phyloP scores from a whole-genome alignment of 768 basidiomycete species.

The Auriculariales sp. region DNA sequence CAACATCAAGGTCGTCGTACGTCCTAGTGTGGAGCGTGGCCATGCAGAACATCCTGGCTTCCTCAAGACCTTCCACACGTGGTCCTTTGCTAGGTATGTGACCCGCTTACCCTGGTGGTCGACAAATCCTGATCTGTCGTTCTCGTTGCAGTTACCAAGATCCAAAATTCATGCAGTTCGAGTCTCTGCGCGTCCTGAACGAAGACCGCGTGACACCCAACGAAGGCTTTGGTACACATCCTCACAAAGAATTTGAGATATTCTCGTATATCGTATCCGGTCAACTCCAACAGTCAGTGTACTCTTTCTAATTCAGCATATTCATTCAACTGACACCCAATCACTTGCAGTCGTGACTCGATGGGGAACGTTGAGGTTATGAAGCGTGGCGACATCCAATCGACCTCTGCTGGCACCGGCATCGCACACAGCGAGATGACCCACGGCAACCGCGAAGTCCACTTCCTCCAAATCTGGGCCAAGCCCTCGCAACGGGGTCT shows the following conservation, averaged over 20 bases:
- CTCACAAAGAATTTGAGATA: constrained; percentile 79
- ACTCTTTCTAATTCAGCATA: not conserved
- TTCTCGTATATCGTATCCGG: constrained; percentile 78
- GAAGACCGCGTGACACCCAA: constrained; percentile 70
- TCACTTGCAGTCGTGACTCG: constrained; percentile 66
- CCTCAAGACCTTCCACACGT: constrained; percentile 81
- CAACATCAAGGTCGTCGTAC: constrained; percentile 27
- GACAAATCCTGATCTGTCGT: constrained; percentile 10
- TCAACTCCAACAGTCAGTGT: constrained; percentile 62
- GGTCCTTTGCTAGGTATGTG: constrained; percentile 57
- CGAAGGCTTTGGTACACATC: constrained; percentile 77
- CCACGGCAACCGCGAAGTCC: constrained; percentile 27
- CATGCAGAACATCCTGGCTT: constrained; percentile 71
- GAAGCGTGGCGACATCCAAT: constrained; percentile 77
- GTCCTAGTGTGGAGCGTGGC: constrained; percentile 50
- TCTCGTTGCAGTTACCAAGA: constrained; percentile 44
- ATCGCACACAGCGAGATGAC: constrained; percentile 69
- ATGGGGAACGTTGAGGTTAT: constrained; percentile 87
- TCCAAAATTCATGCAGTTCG: constrained; percentile 40
- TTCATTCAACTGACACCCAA: not conserved
- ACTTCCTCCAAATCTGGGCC: constrained; percentile 65
- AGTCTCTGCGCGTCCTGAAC: constrained; percentile 77
- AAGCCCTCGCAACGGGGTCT: constrained; percentile 33
- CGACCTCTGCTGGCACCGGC: constrained; percentile 86
- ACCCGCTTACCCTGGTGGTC: not conserved